Conservation (phyloP, 164 flowering plant genomes). For the Stephania cephalantha region DNA sequence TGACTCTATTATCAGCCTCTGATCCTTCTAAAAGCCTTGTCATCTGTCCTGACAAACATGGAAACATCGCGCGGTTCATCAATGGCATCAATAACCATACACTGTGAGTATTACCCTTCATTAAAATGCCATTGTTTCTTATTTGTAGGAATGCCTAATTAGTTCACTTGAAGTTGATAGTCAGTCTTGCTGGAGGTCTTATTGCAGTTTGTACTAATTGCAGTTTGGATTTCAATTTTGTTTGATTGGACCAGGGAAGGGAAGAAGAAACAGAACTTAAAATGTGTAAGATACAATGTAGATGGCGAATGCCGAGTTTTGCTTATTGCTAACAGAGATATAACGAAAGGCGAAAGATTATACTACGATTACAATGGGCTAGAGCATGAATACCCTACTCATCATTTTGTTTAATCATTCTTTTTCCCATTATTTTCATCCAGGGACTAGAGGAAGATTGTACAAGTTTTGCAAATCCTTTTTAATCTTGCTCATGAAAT, state of each 20-base stretch:
- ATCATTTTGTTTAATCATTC: slow-evolving; percentile 54
- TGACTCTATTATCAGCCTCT: slow-evolving; percentile 70
- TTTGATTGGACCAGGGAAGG: slow-evolving; percentile 59
- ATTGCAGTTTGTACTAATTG: neutral
- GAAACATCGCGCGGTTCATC: slow-evolving; percentile 92
- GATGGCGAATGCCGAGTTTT: slow-evolving; percentile 74
- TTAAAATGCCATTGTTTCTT: neutral
- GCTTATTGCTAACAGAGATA: slow-evolving; percentile 76
- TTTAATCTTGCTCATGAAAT: no score
- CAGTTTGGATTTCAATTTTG: neutral
- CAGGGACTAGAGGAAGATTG: no score
- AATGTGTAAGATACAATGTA: slow-evolving; percentile 74
- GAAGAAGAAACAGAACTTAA: slow-evolving; percentile 83
- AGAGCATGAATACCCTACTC: slow-evolving; percentile 87
- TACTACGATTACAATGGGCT: slow-evolving; percentile 89
- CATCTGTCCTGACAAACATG: slow-evolving; percentile 77
- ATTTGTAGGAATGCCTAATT: neutral
- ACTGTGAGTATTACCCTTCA: slow-evolving; percentile 37
- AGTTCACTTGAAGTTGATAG: neutral
- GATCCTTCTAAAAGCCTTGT: slow-evolving; percentile 66
- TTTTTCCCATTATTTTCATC: neutral
- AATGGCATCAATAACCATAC: slow-evolving; percentile 93
- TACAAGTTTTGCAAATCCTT: no score
- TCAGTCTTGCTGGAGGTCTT: neutral
- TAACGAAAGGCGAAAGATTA: slow-evolving; percentile 74